These are phyloP conservation scores for Solanum microdontum DNA, from an alignment of 257 asterid genomes.

Conservation along the genomic window DNA sequence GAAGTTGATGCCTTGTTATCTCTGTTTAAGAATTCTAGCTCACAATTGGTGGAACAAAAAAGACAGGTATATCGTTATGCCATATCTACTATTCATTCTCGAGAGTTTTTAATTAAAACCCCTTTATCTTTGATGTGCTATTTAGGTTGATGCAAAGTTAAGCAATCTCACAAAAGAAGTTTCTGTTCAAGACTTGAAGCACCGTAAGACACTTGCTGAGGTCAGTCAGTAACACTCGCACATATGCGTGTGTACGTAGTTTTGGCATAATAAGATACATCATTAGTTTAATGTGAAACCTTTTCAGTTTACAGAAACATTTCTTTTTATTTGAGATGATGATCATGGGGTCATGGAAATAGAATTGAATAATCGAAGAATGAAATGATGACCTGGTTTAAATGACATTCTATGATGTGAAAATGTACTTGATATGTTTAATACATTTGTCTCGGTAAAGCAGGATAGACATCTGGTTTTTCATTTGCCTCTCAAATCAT, in stretches of 20 bases:
- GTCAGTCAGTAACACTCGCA: constrained; percentile 23
- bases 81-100: background rate
- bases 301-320: too few relatives aligned
- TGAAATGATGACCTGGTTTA: background rate
- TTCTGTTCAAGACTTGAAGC: constrained; percentile 79
- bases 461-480: background rate
- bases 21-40: constrained; percentile 73
- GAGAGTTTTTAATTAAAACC: background rate
- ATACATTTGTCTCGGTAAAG: background rate
- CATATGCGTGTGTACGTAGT: background rate
- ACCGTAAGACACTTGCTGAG: constrained; percentile 89
- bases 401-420: background rate
- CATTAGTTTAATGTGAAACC: background rate
- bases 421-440: background rate
- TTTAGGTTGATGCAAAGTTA: constrained; percentile 86
- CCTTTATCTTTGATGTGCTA: constrained; percentile 6
- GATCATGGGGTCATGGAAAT: background rate
- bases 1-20: constrained; percentile 87
- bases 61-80: constrained; percentile 44
- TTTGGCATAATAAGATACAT: background rate
- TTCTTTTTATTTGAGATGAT: background rate
- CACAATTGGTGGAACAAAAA: constrained; percentile 74
- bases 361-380: background rate
- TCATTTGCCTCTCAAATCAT: background rate
- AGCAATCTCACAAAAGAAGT: constrained; percentile 76